These are phyloP conservation scores for Mortierella sp. DNA, from an alignment of 371 early-diverging fungal species.

Conservation along the genomic window DNA sequence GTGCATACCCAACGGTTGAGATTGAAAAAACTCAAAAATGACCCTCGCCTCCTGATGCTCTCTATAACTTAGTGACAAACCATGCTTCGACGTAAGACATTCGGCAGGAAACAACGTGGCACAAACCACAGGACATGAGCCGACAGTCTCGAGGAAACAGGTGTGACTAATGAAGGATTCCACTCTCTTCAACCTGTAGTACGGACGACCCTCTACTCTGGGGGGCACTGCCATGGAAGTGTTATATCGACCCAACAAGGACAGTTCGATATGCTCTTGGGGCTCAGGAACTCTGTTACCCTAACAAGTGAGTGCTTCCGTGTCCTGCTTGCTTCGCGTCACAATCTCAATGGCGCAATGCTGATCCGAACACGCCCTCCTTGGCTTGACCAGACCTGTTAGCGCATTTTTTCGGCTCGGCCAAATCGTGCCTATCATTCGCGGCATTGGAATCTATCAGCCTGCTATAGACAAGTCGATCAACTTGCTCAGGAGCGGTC, in stretches of 20 bases:
- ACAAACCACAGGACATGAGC: background rate
- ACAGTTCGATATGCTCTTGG: constrained; percentile 86
- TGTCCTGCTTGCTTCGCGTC: background rate
- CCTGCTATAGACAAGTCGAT: constrained; percentile 84
- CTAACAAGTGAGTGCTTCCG: constrained; percentile 62
- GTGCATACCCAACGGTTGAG: too few relatives aligned
- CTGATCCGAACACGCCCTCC: too few relatives aligned
- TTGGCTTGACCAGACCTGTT: constrained; percentile 54
- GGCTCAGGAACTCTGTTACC: constrained; percentile 88
- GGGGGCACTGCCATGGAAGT: constrained; percentile 74
- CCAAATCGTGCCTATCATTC: constrained; percentile 84
- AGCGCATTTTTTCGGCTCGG: constrained; percentile 81
- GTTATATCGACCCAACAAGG: constrained; percentile 55
- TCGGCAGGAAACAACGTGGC: background rate
- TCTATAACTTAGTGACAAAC: constrained; percentile 30
- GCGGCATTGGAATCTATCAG: constrained; percentile 89
- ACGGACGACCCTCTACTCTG: constrained; percentile 89
- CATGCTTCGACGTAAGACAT: constrained; percentile 41
- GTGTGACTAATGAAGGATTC: too few relatives aligned
- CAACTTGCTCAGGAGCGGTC: constrained; percentile 62
- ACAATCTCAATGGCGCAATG: too few relatives aligned
- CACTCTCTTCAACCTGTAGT: constrained; percentile 37
- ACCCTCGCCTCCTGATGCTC: background rate
- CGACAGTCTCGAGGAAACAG: too few relatives aligned
- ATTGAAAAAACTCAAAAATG: background rate